Percentiles rank a stretch among this genome's conserved stretches.
Conservation (phyloP, 2,329 filamentous ascomycete genomes). For the Allantophomopsis lycopodina region DNA sequence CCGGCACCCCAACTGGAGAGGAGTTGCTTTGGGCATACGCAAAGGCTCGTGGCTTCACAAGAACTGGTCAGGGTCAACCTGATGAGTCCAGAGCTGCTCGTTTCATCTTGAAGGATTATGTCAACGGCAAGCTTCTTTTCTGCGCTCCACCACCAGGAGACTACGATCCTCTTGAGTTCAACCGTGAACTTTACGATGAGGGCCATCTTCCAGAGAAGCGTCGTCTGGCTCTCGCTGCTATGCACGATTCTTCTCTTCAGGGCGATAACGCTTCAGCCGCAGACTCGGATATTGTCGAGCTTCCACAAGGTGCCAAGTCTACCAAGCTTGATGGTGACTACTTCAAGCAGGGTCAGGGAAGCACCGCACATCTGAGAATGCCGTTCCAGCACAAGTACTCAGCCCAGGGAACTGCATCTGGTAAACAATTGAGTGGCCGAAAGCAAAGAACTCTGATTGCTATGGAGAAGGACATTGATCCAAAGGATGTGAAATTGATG, state of each 20-base stretch:
- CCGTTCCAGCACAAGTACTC: constrained; percentile 88
- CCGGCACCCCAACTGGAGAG: constrained; percentile 68
- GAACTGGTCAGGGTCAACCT: constrained; percentile 76
- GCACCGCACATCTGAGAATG: constrained; percentile 53
- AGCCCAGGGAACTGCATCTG: constrained; percentile 52
- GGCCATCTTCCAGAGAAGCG: constrained; percentile 72
- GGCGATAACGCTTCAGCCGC: constrained; percentile 24
- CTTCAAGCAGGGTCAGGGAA: constrained; percentile 54
- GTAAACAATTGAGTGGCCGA: constrained; percentile 65
- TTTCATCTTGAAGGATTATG: constrained; percentile 90
- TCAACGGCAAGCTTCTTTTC: constrained; percentile 88
- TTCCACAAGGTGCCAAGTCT: constrained; percentile 58
- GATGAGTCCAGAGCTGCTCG: constrained; percentile 88
- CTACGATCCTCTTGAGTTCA: constrained; percentile 66
- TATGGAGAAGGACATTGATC: constrained; percentile 72
- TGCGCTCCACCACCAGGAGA: constrained; percentile 72
- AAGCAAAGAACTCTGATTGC: constrained; percentile 74
- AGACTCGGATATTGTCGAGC: constrained; percentile 33
- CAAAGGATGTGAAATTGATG: constrained; percentile 54
- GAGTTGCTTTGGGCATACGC: constrained; percentile 83
- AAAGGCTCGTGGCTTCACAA: constrained; percentile 78
- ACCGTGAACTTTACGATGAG: constrained; percentile 76
- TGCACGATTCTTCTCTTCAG: constrained; percentile 8
- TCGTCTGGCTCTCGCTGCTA: constrained; percentile 44
- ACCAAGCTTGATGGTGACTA: constrained; percentile 75